Percentiles rank a stretch among this genome's conserved stretches.
Conservation (phyloP, 345 rosid species). For the Viola odorata region DNA sequence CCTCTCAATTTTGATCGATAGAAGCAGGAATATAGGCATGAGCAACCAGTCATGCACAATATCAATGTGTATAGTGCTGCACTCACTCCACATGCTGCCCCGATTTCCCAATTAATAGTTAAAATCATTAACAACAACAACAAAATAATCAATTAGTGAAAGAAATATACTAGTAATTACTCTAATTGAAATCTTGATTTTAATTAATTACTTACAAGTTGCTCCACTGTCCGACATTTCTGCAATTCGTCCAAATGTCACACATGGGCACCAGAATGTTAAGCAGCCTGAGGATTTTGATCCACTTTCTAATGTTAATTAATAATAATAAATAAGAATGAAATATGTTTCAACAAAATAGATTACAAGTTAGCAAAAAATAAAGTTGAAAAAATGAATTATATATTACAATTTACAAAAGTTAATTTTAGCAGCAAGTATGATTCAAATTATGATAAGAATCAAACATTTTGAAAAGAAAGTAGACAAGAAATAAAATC, state of each 20-base stretch:
- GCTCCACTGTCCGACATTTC: slow-evolving; percentile 66
- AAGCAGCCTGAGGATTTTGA: slow-evolving; percentile 27
- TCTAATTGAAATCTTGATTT: too few species aligned
- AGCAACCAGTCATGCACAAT: slow-evolving; percentile 36
- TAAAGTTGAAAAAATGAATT: not conserved
- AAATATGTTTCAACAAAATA: too few species aligned
- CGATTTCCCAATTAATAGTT: not conserved
- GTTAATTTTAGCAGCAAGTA: not conserved
- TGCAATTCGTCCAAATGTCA: slow-evolving; percentile 57
- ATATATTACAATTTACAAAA: not conserved
- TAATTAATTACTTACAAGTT: slow-evolving; percentile 10
- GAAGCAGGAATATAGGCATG: slow-evolving; percentile 51
- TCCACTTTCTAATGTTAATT: too few species aligned
- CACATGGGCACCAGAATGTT: slow-evolving; percentile 66
- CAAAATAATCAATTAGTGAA: not conserved
- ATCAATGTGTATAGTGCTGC: slow-evolving; percentile 41
- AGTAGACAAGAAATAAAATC: not conserved
- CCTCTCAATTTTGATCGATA: slow-evolving; percentile 60
- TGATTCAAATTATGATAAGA: not conserved
- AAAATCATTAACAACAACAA: not conserved
- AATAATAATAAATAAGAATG: too few species aligned
- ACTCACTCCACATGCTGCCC: slow-evolving; percentile 47
- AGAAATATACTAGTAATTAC: not conserved
- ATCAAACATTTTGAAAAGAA: not conserved
- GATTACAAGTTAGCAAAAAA: too few species aligned